Evolutionary conservation across 148 eudicot species (phyloP).

Genomic region (Simmondsia chinensis): DNA sequence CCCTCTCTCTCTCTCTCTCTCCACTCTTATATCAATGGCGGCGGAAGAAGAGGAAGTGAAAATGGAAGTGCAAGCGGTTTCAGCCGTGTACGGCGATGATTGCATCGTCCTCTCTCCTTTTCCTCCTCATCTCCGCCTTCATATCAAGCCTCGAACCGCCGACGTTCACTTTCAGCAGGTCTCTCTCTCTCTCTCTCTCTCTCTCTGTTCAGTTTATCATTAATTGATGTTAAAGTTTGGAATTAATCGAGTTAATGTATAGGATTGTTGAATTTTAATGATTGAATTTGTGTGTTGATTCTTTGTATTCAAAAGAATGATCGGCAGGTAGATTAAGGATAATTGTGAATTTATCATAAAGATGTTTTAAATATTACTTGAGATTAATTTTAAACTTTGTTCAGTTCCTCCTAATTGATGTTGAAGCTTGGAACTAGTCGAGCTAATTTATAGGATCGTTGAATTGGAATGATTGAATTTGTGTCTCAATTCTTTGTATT

Average conservation of each 20-base stretch:
- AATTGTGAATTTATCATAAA: too few relatives aligned
- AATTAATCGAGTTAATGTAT: not conserved
- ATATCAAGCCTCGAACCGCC: slow-evolving; percentile 73
- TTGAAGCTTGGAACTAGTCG: too few relatives aligned
- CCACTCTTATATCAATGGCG: slow-evolving; percentile 11
- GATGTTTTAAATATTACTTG: not conserved
- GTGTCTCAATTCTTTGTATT: too few relatives aligned
- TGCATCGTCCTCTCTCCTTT: slow-evolving; percentile 38
- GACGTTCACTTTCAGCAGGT: slow-evolving; percentile 80
- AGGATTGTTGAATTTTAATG: not conserved
- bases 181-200: not conserved
- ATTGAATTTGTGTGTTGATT: too few relatives aligned
- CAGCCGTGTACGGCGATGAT: slow-evolving; percentile 84
- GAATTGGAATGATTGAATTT: too few relatives aligned
- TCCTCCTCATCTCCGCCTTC: slow-evolving; percentile 67
- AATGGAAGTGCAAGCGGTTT: slow-evolving; percentile 58
- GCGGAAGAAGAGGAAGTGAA: slow-evolving; percentile 54
- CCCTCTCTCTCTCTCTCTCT: not conserved
- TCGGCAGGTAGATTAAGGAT: too few relatives aligned
- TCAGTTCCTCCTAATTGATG: too few relatives aligned
- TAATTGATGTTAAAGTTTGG: not conserved
- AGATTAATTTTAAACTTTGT: not conserved
- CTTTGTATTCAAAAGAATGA: too few relatives aligned
- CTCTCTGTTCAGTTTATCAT: not conserved
- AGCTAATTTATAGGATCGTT: too few relatives aligned